Evolutionary conservation across 176 grass and related monocot species (phyloP).

Genomic region (Oryza nivara): DNA sequence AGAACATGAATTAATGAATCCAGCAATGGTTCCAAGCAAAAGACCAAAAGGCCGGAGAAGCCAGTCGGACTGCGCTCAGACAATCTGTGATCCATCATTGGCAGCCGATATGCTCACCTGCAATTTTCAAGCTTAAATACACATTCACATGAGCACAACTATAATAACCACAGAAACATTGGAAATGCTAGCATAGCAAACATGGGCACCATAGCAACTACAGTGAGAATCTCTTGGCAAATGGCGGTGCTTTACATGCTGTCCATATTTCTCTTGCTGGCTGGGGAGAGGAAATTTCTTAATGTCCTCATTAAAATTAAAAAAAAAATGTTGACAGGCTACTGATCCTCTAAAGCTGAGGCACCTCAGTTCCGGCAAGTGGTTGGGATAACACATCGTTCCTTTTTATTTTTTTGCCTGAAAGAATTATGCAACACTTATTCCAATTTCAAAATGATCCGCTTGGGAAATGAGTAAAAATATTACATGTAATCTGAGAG

Average conservation of each 20-base stretch:
- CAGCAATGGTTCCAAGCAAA: not conserved
- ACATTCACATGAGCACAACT: not conserved
- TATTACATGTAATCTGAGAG: not conserved
- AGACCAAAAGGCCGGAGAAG: too few species aligned
- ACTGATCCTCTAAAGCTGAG: slow-evolving; percentile 22
- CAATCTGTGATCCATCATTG: not conserved
- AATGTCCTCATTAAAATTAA: slow-evolving; percentile 6
- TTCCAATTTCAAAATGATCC: not conserved
- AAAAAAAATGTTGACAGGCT: slow-evolving; percentile 17
- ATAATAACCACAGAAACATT: not conserved
- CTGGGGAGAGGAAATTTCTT: not conserved
- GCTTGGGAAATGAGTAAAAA: slow-evolving; percentile 5
- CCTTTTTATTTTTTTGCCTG: slow-evolving; percentile 3
- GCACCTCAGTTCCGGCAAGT: not conserved
- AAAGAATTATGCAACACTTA: slow-evolving; percentile 29
- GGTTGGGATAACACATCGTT: not conserved
- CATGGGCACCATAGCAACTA: slow-evolving; percentile 9
- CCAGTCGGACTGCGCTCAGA: not conserved
- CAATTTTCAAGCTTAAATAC: slow-evolving; percentile 11
- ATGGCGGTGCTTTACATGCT: slow-evolving; percentile 2
- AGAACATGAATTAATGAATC: not conserved
- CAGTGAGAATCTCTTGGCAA: slow-evolving; percentile 24
- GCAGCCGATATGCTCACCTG: not conserved
- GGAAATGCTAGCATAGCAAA: slow-evolving; percentile 5
- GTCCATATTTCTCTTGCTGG: not conserved